Base-by-base conservation (phyloP, 441 rosid genomes). In the Erodium trifolium region DNA sequence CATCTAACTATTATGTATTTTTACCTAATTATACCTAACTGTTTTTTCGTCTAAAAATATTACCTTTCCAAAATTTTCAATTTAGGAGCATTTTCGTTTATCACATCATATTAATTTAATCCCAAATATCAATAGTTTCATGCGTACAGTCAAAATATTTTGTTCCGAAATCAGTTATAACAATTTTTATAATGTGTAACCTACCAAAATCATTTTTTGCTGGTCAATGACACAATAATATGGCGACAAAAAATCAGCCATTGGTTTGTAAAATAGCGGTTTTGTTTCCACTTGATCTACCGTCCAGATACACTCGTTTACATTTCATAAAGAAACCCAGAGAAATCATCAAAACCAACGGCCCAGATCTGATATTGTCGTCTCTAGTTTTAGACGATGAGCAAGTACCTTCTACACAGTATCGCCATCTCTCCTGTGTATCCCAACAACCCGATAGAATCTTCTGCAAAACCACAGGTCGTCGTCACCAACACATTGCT, bases 381-480 rank as follows among this genome's bases (percentile, higher is more conserved):
- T 57, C 63, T 57, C 63, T 9, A 17, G 23, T 57, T 57, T 17
- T 57, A 17, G 63, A 57, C 16, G 7, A 17, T 4, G 63, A 14
- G 10, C 29, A 17, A 4, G 63, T 4, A 57, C 27, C 23, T 57
- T 18, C 12, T 16, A 6, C 63, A 57, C 11, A 57, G 27, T 16
- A 57, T 57, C 63, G 16, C 19, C 23, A 16, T 57, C 63, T 14
- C 62, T 55, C 62, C 62, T 17, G 19, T 16, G n/a, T 14, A 55
- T 17, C 18, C 62, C 62, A 55, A 55, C 23, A 57, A 57, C 63
- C 12, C 63, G 27, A 57, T 57, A 16, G 63, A n/a, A 7, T 17
- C 63, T 17, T 57, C 63, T 6, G 23, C 63, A 57, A 57, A 57
- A 57, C 63, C 9, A 57, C 63, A 9, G 63, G 63, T 57, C 63